Conservation (phyloP, 305 asterid species). For the Rubia balearica region DNA sequence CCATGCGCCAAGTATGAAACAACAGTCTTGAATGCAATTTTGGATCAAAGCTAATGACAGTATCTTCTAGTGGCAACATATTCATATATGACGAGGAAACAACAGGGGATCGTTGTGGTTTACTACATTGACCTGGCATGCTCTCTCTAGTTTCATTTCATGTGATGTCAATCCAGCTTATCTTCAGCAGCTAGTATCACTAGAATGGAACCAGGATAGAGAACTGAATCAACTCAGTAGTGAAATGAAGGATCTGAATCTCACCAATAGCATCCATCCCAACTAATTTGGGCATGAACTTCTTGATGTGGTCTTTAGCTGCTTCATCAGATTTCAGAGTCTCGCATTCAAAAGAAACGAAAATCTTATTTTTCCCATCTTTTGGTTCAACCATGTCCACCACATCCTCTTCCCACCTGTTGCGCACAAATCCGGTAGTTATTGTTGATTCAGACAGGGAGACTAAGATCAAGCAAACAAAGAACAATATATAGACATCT, state of each 20-base stretch:
- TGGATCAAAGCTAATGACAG: background rate
- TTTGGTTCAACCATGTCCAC: constrained; percentile 80
- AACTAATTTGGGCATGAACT: constrained; percentile 91
- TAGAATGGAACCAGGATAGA: background rate
- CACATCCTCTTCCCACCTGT: constrained; percentile 93
- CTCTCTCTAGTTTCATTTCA: background rate
- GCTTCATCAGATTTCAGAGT: constrained; percentile 82
- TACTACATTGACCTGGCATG: no score
- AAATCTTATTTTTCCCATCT: constrained; percentile 43
- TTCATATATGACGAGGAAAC: background rate
- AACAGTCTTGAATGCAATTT: background rate
- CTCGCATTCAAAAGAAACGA: constrained; percentile 78
- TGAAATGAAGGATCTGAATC: constrained; percentile 12
- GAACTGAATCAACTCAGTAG: background rate
- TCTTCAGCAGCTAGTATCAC: background rate
- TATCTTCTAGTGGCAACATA: background rate
- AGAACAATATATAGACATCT: background rate
- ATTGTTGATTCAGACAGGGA: constrained; percentile 2
- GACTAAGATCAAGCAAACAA: background rate
- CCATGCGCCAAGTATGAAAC: no score
- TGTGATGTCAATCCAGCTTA: background rate
- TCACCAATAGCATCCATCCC: constrained; percentile 96
- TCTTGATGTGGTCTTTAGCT: constrained; percentile 83
- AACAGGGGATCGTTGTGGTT: background rate
- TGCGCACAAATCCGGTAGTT: constrained; percentile 10